phyloP scores from a whole-genome alignment of 306 rosid genomes.

The Dalbergia cultrata region DNA sequence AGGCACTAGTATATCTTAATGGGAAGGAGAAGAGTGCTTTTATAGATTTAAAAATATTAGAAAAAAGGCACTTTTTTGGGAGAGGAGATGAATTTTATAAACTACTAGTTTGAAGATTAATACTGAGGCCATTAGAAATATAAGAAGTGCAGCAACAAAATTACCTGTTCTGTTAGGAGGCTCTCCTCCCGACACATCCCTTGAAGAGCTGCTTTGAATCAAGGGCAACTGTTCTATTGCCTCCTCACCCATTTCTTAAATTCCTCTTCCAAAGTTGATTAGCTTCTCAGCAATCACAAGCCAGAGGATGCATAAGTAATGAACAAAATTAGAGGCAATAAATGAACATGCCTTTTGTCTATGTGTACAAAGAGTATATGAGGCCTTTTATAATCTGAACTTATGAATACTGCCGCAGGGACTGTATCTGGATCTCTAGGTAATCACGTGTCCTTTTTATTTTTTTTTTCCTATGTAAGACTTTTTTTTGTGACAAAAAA shows the following conservation, averaged over 20 bases:
- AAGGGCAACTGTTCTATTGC: not conserved
- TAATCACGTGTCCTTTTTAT: not conserved
- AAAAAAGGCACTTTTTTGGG: not conserved
- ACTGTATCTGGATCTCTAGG: no score
- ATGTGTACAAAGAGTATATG: no score
- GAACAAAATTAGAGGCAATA: not conserved
- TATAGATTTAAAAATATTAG: not conserved
- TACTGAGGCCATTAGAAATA: not conserved
- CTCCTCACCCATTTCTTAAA: conserved; percentile 28
- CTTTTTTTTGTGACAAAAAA: no score
- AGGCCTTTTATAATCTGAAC: no score
- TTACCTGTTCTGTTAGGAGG: conserved; percentile 45
- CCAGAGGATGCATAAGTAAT: not conserved
- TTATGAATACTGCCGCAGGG: no score
- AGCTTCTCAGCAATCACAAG: conserved; percentile 2
- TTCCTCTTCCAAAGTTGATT: not conserved
- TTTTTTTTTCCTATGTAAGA: not conserved
- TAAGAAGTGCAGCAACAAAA: not conserved
- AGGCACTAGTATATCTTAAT: not conserved
- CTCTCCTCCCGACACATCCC: not conserved
- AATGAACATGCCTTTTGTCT: no score
- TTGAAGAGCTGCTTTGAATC: not conserved
- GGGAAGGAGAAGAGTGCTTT: not conserved
- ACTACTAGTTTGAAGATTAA: not conserved
- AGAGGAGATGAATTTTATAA: not conserved